Conservation (phyloP, 108 stramenopile species). For the Nitzschia sp. region DNA sequence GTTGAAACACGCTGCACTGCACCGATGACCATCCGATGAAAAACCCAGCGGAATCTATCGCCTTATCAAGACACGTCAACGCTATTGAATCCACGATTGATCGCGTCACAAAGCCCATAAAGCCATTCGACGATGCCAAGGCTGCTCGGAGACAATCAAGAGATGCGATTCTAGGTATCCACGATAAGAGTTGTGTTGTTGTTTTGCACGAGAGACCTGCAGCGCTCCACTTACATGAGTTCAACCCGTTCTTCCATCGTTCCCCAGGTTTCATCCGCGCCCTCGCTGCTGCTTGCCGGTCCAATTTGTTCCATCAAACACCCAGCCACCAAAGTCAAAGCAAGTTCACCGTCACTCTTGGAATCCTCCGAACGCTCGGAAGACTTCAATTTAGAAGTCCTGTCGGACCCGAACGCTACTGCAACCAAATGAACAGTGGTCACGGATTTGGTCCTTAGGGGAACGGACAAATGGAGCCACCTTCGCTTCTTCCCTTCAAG, state of each 20-base stretch:
- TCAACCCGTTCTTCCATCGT: constrained; percentile 24
- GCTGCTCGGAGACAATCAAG: constrained; percentile 20
- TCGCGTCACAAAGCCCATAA: constrained; percentile 19
- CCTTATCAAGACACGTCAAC: constrained; percentile 7
- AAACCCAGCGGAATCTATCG: not conserved
- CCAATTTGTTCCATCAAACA: constrained; percentile 47
- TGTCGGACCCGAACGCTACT: constrained; percentile 32
- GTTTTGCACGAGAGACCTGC: no score
- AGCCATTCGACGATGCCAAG: constrained; percentile 25
- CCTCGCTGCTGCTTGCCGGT: not conserved
- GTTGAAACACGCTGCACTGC: constrained; percentile 18
- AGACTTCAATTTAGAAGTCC: constrained; percentile 1
- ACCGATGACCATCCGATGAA: constrained; percentile 16
- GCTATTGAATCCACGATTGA: constrained; percentile 45
- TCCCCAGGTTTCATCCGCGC: constrained; percentile 37
- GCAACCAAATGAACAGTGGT: constrained; percentile 18
- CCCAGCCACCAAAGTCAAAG: constrained; percentile 34
- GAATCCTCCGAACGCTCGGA: not conserved
- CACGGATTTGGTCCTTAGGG: constrained; percentile 30
- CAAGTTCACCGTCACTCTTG: constrained; percentile 22
- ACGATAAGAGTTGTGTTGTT: no score
- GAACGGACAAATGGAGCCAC: constrained; percentile 51
- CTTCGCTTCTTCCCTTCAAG: constrained; percentile 41
- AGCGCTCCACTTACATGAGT: constrained; percentile 20
- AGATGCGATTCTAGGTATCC: constrained; percentile 2